Evolutionary conservation across 495 filamentous ascomycete genomes (phyloP).

Genomic region (Neurospora africana): DNA sequence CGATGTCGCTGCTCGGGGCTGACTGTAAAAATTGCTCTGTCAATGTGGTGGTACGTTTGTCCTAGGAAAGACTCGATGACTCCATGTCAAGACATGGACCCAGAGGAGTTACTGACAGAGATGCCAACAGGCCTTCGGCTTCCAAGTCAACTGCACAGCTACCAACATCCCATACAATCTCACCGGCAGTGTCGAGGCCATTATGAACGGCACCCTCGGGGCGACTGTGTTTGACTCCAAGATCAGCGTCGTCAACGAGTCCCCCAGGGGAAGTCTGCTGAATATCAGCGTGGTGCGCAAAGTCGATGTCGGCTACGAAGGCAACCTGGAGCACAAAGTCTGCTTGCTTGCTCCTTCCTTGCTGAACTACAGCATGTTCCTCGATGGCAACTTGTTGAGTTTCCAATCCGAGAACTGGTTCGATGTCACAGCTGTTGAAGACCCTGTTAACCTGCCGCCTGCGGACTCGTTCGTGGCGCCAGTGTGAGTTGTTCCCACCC

Average conservation of each 20-base stretch:
- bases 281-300: neutral
- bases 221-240: neutral
- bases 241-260: neutral
- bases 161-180: neutral
- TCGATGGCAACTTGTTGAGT: neutral
- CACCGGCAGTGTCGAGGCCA: neutral
- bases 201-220: neutral
- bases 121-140: neutral
- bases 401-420: neutral
- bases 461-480: neutral
- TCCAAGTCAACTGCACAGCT: neutral
- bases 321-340: neutral
- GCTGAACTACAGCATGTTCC: neutral
- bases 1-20: neutral
- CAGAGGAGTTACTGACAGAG: neutral
- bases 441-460: neutral
- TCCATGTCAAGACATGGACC: neutral
- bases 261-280: neutral
- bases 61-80: fast-evolving
- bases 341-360: neutral
- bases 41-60: neutral
- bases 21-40: neutral
- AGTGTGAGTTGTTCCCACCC: neutral
- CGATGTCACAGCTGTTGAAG: neutral
- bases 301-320: neutral